Evolutionary conservation across 1,139 yeast species (phyloP).

Genomic region (Nakaseomyces kungkrabaensis): DNA sequence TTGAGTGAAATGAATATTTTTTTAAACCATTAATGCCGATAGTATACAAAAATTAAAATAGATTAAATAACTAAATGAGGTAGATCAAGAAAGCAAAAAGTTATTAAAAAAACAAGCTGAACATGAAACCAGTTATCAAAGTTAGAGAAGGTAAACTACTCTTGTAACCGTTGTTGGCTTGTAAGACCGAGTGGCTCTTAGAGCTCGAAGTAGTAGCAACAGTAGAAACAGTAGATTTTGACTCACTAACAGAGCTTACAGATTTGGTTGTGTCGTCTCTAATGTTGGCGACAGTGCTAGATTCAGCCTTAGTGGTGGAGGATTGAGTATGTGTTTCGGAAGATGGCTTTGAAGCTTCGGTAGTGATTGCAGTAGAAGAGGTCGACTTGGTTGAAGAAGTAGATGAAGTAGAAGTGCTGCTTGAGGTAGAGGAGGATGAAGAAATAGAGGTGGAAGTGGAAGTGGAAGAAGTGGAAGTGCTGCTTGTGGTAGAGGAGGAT

Average conservation of each 20-base stretch:
- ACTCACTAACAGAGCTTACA: not conserved
- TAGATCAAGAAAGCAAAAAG: not conserved
- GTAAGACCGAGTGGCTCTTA: not conserved
- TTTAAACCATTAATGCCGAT: not conserved
- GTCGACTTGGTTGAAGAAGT: not conserved
- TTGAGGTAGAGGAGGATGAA: constrained; percentile 5
- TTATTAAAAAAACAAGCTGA: not conserved
- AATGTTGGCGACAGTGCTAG: not conserved
- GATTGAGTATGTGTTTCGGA: not conserved
- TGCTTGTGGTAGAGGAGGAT: constrained; percentile 4
- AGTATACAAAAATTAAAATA: not conserved
- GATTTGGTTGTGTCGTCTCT: not conserved
- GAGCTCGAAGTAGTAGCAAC: not conserved
- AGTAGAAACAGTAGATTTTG: not conserved
- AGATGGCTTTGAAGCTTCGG: not conserved
- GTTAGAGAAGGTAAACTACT: not conserved
- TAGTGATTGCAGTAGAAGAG: not conserved
- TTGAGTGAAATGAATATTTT: not conserved
- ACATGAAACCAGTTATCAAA: not conserved
- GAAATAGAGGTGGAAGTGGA: constrained; percentile 4
- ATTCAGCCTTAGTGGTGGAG: not conserved
- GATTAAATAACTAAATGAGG: not conserved
- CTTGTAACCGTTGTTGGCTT: constrained; percentile 1
- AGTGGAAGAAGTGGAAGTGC: not conserved
- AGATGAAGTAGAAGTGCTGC: not conserved